Evolutionary conservation across 768 basidiomycete genomes (phyloP).

Genomic region (Trametes cingulata): DNA sequence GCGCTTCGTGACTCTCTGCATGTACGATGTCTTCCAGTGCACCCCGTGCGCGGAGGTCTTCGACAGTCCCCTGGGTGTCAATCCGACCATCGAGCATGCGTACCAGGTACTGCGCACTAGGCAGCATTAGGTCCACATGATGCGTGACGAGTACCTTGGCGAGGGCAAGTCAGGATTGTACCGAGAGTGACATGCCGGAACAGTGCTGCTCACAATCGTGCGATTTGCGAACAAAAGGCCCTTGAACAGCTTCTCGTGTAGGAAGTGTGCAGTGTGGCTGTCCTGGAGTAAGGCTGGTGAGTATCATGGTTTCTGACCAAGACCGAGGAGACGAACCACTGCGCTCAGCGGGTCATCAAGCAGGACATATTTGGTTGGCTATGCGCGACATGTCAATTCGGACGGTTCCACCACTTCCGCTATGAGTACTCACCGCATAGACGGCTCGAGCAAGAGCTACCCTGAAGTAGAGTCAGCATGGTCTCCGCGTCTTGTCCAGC

Average conservation of each 20-base stretch:
- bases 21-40: conserved; percentile 63
- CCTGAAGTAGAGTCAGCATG: conserved; percentile 36
- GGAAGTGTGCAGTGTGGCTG: conserved; percentile 63
- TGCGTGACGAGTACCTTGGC: conserved; percentile 72
- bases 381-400: not conserved
- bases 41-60: conserved; percentile 62
- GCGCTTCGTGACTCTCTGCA: conserved; percentile 48
- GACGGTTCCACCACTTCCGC: too few relatives aligned
- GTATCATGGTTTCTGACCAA: not conserved
- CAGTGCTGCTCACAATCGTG: conserved; percentile 54
- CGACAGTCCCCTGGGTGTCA: conserved; percentile 69
- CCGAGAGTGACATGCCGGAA: too few relatives aligned
- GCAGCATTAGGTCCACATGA: conserved; percentile 80
- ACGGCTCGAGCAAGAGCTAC: conserved; percentile 84
- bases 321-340: conserved; percentile 50
- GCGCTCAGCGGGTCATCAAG: conserved; percentile 83
- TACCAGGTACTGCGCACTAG: conserved; percentile 70
- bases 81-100: conserved; percentile 83
- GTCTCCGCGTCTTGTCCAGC: too few relatives aligned
- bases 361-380: conserved; percentile 49
- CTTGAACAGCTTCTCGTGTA: conserved; percentile 63
- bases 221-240: conserved; percentile 67
- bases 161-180: too few relatives aligned
- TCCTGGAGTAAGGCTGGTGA: conserved; percentile 46
- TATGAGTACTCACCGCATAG: conserved; percentile 52